Percentiles rank a stretch among this genome's conserved stretches.
phyloP scores from a whole-genome alignment of 2,329 filamentous ascomycete genomes.

The Fusarium poae region DNA sequence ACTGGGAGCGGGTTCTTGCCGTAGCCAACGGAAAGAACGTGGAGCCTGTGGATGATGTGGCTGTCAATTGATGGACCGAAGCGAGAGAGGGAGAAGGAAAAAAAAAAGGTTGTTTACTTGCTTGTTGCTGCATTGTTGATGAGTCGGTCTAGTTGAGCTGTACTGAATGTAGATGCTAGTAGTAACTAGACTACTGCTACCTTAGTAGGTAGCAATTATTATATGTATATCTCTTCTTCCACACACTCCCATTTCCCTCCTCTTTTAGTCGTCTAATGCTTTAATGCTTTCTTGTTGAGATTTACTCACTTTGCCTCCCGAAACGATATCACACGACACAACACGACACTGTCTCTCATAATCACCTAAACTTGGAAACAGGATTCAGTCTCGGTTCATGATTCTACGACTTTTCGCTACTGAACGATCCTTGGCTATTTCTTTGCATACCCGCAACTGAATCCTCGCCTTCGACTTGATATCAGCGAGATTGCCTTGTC shows the following conservation, averaged over 20 bases:
- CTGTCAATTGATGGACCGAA: slow-evolving; percentile 48
- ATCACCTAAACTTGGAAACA: slow-evolving; percentile 15
- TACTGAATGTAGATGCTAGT: neutral
- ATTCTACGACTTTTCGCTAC: slow-evolving; percentile 32
- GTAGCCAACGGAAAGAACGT: slow-evolving; percentile 40
- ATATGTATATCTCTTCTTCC: slow-evolving; percentile 36
- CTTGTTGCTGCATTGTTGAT: slow-evolving; percentile 20
- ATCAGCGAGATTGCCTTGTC: slow-evolving; percentile 41
- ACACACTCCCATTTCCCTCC: neutral
- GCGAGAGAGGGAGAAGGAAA: slow-evolving; percentile 12
- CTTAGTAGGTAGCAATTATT: neutral
- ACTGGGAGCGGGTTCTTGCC: slow-evolving; percentile 36
- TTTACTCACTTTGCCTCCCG: slow-evolving; percentile 21
- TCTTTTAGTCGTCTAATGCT: slow-evolving; percentile 16
- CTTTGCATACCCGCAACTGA: slow-evolving; percentile 32
- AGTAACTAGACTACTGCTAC: neutral
- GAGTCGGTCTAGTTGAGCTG: slow-evolving; percentile 33
- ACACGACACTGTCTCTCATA: slow-evolving; percentile 15
- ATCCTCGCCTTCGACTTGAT: slow-evolving; percentile 22
- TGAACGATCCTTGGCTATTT: slow-evolving; percentile 34
- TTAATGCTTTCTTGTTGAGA: slow-evolving; percentile 19
- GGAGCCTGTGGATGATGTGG: slow-evolving; percentile 47
- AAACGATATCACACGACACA: slow-evolving; percentile 13
- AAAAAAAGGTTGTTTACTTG: slow-evolving; percentile 36
- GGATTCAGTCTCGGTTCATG: slow-evolving; percentile 21